Evolutionary conservation across 2,329 filamentous ascomycete genomes (phyloP).

Genomic region (Phyllosticta capitalensis): DNA sequence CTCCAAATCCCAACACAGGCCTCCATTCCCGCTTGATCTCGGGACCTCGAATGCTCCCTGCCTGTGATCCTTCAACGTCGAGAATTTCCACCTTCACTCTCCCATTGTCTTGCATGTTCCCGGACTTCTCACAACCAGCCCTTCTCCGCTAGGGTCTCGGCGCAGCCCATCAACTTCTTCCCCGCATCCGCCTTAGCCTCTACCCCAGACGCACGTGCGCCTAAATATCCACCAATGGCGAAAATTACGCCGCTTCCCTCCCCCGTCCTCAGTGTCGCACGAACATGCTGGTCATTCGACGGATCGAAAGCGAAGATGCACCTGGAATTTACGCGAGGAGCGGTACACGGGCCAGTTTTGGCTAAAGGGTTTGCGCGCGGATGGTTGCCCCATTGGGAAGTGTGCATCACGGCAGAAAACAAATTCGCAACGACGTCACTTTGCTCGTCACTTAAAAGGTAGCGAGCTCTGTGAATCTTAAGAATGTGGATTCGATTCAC

Average conservation of each 20-base stretch:
- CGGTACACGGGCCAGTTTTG: constrained; percentile 3
- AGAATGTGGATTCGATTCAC: not conserved
- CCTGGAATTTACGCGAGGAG: not conserved
- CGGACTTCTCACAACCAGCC: too few species aligned
- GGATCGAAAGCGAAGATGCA: not conserved
- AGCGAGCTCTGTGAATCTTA: not conserved
- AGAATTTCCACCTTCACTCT: too few species aligned
- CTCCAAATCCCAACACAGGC: too few species aligned
- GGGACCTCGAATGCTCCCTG: too few species aligned
- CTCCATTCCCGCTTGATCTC: too few species aligned
- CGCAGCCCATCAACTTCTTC: not conserved
- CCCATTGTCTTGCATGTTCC: too few species aligned
- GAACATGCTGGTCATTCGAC: not conserved
- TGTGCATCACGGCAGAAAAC: not conserved
- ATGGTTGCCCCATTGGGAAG: not conserved
- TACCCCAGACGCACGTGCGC: constrained; percentile 1
- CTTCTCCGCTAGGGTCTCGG: not conserved
- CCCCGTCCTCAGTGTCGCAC: not conserved
- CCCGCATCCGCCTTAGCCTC: constrained; percentile 6
- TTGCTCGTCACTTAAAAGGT: not conserved
- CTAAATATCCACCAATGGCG: constrained; percentile 6
- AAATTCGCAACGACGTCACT: not conserved
- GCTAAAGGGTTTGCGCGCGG: not conserved
- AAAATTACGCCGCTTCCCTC: not conserved
- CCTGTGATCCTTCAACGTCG: too few species aligned